Evolutionary conservation across 129 eudicot genomes (phyloP).

Genomic region (Mikania micrantha): DNA sequence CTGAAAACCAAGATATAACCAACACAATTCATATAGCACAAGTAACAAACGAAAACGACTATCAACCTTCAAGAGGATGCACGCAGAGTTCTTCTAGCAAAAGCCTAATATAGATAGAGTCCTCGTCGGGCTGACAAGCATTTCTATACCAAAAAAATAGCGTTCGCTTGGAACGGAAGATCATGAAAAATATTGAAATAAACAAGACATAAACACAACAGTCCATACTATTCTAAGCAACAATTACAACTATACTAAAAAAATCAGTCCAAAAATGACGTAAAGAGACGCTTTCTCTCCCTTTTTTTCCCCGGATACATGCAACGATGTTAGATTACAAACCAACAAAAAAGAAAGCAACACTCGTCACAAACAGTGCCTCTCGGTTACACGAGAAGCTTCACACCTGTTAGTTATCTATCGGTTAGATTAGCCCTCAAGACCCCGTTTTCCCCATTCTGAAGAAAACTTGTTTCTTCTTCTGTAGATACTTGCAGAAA

Average conservation of each 20-base stretch:
- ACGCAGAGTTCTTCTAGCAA: too few relatives aligned
- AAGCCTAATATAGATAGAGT: too few relatives aligned
- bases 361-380: background rate
- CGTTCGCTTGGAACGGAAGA: background rate
- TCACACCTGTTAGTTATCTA: constrained; percentile 43
- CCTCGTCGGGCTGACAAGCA: background rate
- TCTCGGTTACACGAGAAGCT: constrained; percentile 16
- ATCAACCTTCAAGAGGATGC: too few relatives aligned
- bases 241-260: constrained; percentile 15
- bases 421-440: constrained; percentile 46
- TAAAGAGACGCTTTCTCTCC: background rate
- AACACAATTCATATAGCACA: background rate
- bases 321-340: constrained; percentile 41
- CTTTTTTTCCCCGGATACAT: constrained; percentile 4
- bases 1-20: background rate
- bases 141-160: background rate
- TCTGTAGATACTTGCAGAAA: constrained; percentile 19
- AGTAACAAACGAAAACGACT: background rate
- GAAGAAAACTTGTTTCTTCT: constrained; percentile 18
- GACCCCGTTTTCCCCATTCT: constrained; percentile 6
- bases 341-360: constrained; percentile 16
- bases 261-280: constrained; percentile 32
- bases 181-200: background rate
- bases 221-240: constrained; percentile 1
- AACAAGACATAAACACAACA: background rate